These are phyloP conservation scores for Ichthyophthirius multifiliis DNA, from an alignment of 169 alveolate species.

Conservation along the genomic window DNA sequence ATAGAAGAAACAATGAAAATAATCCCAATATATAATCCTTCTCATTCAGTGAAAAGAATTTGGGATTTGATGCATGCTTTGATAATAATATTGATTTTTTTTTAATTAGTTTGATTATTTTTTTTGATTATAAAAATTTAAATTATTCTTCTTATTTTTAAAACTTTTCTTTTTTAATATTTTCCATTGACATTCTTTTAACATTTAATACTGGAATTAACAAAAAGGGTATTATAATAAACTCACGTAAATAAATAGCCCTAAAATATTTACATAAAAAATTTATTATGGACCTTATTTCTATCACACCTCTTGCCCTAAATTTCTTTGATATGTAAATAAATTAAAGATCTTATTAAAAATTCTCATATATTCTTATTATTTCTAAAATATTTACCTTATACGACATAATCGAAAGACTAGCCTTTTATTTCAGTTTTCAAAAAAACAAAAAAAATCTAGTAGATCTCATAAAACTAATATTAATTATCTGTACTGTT, in stretches of 20 bases:
- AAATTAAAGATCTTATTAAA: neutral
- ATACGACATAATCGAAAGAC: neutral
- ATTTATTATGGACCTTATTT: neutral
- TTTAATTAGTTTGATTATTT: neutral
- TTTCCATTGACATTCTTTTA: neutral
- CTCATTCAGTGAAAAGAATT: neutral
- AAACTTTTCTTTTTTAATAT: neutral
- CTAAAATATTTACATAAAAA: neutral
- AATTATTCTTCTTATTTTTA: neutral
- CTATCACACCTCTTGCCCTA: neutral
- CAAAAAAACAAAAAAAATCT: neutral
- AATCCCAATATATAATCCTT: neutral
- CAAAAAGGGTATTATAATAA: neutral
- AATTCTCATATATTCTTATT: neutral
- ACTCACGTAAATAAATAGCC: neutral
- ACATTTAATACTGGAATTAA: neutral
- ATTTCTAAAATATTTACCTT: neutral
- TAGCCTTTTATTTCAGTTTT: neutral
- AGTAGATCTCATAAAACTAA: neutral
- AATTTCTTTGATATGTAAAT: neutral
- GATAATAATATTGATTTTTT: neutral
- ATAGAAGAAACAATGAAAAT: too few relatives aligned
- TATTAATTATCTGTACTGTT: neutral
- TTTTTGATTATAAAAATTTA: neutral
- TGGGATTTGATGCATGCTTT: neutral